Conservation (phyloP, 2,329 filamentous ascomycete genomes). For the Fusarium sp. region DNA sequence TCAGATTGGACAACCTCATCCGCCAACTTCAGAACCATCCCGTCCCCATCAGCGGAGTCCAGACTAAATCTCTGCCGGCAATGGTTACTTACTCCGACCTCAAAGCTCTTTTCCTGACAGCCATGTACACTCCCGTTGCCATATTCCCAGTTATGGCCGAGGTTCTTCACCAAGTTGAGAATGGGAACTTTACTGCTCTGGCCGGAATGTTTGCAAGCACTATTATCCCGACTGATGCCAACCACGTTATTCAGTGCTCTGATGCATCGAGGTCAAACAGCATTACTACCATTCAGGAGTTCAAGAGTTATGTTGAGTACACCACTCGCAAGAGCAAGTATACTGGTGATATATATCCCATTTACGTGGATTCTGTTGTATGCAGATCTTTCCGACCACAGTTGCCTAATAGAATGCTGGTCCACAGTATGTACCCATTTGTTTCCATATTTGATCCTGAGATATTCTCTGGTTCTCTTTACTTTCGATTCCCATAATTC, state of each 20-base stretch:
- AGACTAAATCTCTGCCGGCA: neutral
- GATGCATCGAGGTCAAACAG: neutral
- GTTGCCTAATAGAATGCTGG: slow-evolving; percentile 1
- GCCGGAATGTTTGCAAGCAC: neutral
- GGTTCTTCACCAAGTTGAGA: neutral
- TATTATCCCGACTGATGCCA: neutral
- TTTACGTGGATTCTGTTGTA: neutral
- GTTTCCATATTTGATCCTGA: no score
- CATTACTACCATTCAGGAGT: neutral
- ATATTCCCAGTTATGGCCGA: neutral
- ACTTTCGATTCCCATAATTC: neutral
- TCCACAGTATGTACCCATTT: neutral
- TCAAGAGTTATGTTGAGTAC: neutral
- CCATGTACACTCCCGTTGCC: neutral
- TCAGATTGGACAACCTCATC: neutral
- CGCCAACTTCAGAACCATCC: neutral
- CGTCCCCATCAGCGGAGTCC: neutral
- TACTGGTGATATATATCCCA: neutral
- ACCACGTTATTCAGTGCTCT: neutral
- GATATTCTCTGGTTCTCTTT: neutral
- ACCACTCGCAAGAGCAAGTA: neutral
- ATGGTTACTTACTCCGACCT: slow-evolving; percentile 4
- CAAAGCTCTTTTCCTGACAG: neutral
- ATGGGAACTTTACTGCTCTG: neutral
- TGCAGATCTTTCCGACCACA: neutral